Base-by-base conservation (phyloP, 495 filamentous ascomycete species). In the Penicillium verhagenii region DNA sequence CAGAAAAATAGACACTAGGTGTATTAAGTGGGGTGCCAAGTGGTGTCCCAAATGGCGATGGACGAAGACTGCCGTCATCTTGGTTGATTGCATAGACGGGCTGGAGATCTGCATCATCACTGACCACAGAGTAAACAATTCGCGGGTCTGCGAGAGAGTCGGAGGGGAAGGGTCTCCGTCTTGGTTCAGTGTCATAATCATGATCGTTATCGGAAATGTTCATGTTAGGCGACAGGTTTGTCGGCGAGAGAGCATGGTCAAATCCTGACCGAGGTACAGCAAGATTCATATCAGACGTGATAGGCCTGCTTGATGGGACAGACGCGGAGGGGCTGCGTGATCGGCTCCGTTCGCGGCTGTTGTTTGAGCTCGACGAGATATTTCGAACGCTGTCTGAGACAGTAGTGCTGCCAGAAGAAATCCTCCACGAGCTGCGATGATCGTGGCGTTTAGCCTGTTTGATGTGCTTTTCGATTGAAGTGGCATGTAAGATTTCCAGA, bases 401-500 rank as follows among this genome's bases (percentile, higher is more conserved):
- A 43, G 42, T 13, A 25, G 49, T 52, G 49, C 49, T 57, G 35
- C 44, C 63, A 44, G 71, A 72, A 40, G 73, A 73, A 3, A 69
- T 56, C 7, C 63, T 47, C 40, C 65, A 61, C 10, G 35, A 37
- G 16, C 33, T 35, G 33, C 18, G 13, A 28, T 68, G 68, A 16
- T 64, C 63, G 42, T 69, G 69, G 10, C 63, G 60, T 50, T 75
- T 76, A 19, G 58, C 58, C 13, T 66, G 42, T 38, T 71, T 76
- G 29, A 56, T 68, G 57, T 77, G 73, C 19, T 76, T 66, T 13
- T 45, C 73, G 72, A 81, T 79, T 2, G 79, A 75, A 11, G 79
- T 82, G 19, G 75, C 72, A 59, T 87, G 82, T n/a, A 87, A 71
- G 19, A 79, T 79, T 37, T 85, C 84, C 20, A 87, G 66, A 63